These are phyloP conservation scores for Setaria italica DNA, from an alignment of 202 grass and related monocot species.

Conservation along the genomic window DNA sequence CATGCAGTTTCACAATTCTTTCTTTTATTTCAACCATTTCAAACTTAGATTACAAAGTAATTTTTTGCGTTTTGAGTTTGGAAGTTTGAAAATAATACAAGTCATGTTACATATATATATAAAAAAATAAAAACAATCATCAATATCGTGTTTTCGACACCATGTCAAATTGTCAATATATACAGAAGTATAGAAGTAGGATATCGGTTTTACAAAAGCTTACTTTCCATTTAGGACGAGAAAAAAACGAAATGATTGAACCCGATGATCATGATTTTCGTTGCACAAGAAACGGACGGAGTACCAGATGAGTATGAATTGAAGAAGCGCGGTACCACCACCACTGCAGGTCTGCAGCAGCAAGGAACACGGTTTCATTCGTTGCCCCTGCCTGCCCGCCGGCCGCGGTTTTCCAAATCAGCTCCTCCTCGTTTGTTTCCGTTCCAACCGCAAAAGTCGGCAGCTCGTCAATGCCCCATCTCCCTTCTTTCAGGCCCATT, in stretches of 20 bases:
- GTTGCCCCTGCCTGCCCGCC: background rate
- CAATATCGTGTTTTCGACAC: too few relatives aligned
- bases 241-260: background rate
- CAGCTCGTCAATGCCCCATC: constrained; percentile 17
- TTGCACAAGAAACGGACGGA: background rate
- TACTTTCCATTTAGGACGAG: background rate
- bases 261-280: background rate
- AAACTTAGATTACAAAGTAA: background rate
- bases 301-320: background rate
- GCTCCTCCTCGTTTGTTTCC: constrained; percentile 10
- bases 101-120: too few relatives aligned
- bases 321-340: background rate
- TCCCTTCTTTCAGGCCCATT: background rate
- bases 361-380: background rate
- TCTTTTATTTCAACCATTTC: background rate
- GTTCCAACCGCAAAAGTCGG: constrained; percentile 28
- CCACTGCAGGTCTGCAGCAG: background rate
- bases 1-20: too few relatives aligned
- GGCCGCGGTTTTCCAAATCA: constrained; percentile 1
- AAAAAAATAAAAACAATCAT: too few relatives aligned
- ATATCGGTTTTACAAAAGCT: too few relatives aligned
- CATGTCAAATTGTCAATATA: too few relatives aligned
- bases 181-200: too few relatives aligned
- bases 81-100: background rate
- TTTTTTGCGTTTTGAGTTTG: background rate